Evolutionary conservation across 306 rosid species (phyloP), one percentile per base, ranked within the genome.

Genomic region (Rosa multiflora): DNA sequence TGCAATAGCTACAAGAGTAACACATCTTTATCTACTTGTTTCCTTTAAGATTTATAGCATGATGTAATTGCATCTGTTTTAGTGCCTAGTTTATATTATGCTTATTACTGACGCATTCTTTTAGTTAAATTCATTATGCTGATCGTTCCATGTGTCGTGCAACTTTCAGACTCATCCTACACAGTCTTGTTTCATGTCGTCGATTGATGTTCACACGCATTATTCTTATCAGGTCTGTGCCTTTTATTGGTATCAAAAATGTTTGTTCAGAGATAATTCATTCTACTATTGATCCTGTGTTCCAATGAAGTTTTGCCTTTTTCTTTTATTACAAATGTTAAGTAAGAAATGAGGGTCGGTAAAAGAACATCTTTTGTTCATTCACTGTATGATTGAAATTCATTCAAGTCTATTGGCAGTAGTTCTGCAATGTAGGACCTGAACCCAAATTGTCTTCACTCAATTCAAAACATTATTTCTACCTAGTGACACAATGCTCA

Each of bases 121-220:
- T 43, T 14, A 18, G 44, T 61, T 75, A 12, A 37, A 61, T 26
- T 20, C 39, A 55, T 62, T 20, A 53, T 63, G 62, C 61, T 83
- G 83, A 63, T 51, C 6, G 0, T 17, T 71, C 26, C 17, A 17
- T 76, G 61, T 62, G 59, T 5, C 35, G 9, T 48, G 52, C 53
- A 70, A 55, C 82, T 80, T 81, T 51, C 97, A 95, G 99, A 95
- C 98, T 53, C 99, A 95, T 90, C 99, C 99, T 78, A 83, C 99
- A 6, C 99, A 95, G 88, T 95, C 99, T 72, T 95, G 99, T 88
- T 95, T 95, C 90, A 95, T 95, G 99, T 95, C 99, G 0, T 95
- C 99, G 2, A 89, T 95, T 87, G 99, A 95, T 88, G 72, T 95
- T 78, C 99, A 95, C 83, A 95, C 99, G 67, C 99, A 95, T 87